A percentile compares a stretch with the other conserved stretches of the same genome.
These are phyloP conservation scores for Scenedesmus sp. DNA, from an alignment of 163 green algal species.

Conservation along the genomic window DNA sequence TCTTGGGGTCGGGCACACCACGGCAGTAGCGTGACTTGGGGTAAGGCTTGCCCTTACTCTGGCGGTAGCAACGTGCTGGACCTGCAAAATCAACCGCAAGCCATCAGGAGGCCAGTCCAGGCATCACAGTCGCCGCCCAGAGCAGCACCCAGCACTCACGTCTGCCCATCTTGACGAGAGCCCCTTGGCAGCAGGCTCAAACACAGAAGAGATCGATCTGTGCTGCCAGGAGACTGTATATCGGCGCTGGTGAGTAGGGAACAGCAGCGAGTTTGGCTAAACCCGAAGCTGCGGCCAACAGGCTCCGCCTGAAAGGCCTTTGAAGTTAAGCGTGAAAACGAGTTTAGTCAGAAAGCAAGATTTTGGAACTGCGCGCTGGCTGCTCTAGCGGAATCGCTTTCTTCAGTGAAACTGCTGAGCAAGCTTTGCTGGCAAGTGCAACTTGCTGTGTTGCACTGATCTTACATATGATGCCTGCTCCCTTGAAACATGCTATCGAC, in stretches of 20 bases:
- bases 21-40: constrained; percentile 99
- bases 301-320: no score
- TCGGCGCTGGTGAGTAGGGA: neutral
- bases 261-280: constrained; percentile 4
- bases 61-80: constrained; percentile 90
- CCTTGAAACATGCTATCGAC: no score
- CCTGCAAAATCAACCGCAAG: constrained; percentile 45
- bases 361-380: no score
- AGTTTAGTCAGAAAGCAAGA: no score
- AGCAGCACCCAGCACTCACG: neutral
- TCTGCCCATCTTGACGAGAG: constrained; percentile 17
- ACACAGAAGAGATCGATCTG: constrained; percentile 10
- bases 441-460: no score
- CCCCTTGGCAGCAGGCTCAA: neutral
- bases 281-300: neutral
- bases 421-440: no score
- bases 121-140: neutral
- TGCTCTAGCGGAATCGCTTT: no score
- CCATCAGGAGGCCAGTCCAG: neutral
- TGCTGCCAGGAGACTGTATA: neutral
- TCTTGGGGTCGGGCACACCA: constrained; percentile 99
- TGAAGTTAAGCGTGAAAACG: no score
- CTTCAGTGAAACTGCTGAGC: no score
- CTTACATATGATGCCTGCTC: no score
- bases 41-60: constrained; percentile 99